These are phyloP conservation scores for Ustilago cynodontis DNA, from an alignment of 1,284 basidiomycete genomes.

Conservation along the genomic window DNA sequence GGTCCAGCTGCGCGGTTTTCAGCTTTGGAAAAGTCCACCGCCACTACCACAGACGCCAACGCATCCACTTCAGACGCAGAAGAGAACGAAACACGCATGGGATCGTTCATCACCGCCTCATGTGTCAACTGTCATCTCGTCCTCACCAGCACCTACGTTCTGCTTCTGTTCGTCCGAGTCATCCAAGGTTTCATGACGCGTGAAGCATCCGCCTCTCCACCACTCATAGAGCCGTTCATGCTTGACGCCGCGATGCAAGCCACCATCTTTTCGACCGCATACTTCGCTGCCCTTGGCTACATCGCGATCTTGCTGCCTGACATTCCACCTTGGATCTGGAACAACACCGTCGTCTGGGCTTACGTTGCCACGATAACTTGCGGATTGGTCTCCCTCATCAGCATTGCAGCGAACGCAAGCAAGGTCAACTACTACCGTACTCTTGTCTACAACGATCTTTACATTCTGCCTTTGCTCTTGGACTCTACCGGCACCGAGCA, in stretches of 20 bases:
- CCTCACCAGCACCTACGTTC: slow-evolving; percentile 16
- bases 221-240: slow-evolving; percentile 10
- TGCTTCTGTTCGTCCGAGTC: slow-evolving; percentile 18
- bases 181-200: slow-evolving; percentile 9
- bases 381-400: neutral
- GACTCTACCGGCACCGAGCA: neutral
- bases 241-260: slow-evolving; percentile 19
- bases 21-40: neutral
- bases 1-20: no score
- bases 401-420: neutral
- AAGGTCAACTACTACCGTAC: slow-evolving; percentile 6
- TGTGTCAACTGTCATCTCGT: slow-evolving; percentile 40
- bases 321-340: slow-evolving; percentile 31
- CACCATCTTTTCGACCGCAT: slow-evolving; percentile 27
- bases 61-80: neutral
- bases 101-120: slow-evolving; percentile 33
- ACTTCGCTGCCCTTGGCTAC: slow-evolving; percentile 36
- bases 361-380: neutral
- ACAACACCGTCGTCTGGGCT: slow-evolving; percentile 1
- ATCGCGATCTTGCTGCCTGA: slow-evolving; percentile 36
- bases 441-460: neutral
- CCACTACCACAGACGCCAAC: neutral
- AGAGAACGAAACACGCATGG: slow-evolving; percentile 10
- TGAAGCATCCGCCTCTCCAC: neutral
- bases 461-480: neutral